A percentile compares a stretch with the other conserved stretches of the same genome.
Evolutionary conservation across 129 eudicot species (phyloP).

Genomic region (Erigeron canadensis): DNA sequence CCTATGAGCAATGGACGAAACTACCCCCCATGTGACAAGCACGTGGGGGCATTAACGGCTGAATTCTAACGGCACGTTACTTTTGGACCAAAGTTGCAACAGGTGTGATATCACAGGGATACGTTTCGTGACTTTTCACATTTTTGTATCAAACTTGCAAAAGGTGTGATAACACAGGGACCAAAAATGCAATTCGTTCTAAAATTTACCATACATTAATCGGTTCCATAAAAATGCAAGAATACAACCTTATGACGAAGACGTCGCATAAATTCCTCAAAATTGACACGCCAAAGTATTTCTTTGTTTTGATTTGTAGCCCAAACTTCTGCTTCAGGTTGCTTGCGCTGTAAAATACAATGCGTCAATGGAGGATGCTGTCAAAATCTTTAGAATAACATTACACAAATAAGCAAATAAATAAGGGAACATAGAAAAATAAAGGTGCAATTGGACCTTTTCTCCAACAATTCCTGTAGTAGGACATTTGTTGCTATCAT

Average conservation of each 20-base stretch:
- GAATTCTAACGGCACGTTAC: no score
- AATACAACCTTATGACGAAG: constrained; percentile 66
- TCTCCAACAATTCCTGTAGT: constrained; percentile 37
- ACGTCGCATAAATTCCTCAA: constrained; percentile 72
- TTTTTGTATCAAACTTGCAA: no score
- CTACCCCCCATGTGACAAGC: no score
- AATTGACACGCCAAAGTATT: constrained; percentile 86
- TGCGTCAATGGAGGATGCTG: constrained; percentile 10
- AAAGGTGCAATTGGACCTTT: constrained; percentile 53
- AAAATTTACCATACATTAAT: not conserved
- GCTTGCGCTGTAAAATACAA: constrained; percentile 51
- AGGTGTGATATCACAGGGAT: no score
- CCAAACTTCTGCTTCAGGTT: constrained; percentile 35
- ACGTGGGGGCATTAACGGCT: no score
- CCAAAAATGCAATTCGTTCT: no score
- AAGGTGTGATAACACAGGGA: no score
- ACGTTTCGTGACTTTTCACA: no score
- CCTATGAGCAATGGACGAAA: no score
- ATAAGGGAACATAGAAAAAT: not conserved
- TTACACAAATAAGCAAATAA: not conserved
- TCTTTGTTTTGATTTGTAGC: constrained; percentile 56
- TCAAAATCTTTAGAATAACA: constrained; percentile 12
- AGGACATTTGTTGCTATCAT: constrained; percentile 19
- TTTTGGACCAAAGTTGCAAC: no score
- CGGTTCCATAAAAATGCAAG: constrained; percentile 4